phyloP scores from a whole-genome alignment of 2,329 filamentous ascomycete species.

The Fusarium pilosicola region DNA sequence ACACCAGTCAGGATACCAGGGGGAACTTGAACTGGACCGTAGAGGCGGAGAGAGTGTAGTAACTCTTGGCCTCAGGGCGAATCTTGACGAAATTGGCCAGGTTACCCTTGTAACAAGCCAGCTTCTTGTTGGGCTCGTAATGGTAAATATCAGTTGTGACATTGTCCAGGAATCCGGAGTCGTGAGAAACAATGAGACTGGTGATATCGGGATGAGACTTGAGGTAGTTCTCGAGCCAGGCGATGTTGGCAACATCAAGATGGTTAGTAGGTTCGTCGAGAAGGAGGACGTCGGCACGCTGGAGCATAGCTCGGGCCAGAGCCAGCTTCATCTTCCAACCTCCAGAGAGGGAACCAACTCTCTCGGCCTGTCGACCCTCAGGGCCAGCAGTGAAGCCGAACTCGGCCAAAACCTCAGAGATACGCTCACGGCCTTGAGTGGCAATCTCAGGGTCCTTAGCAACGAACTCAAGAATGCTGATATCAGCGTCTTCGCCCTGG shows the following conservation, averaged over 20 bases:
- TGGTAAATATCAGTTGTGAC: slow-evolving; percentile 99
- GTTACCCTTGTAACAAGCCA: slow-evolving; percentile 86
- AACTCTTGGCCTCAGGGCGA: slow-evolving; percentile 94
- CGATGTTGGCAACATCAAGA: slow-evolving; percentile 94
- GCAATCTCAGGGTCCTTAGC: slow-evolving; percentile 88
- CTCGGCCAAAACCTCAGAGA: slow-evolving; percentile 84
- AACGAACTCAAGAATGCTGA: slow-evolving; percentile 94
- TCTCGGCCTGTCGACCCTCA: slow-evolving; percentile 86
- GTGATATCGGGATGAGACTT: slow-evolving; percentile 97
- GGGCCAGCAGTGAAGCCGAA: slow-evolving; percentile 94
- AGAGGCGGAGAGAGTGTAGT: slow-evolving; percentile 92
- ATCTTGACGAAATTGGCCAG: slow-evolving; percentile 85
- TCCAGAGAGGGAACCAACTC: slow-evolving; percentile 93
- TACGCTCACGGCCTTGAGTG: slow-evolving; percentile 80
- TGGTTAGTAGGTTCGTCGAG: slow-evolving; percentile 99
- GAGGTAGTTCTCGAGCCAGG: slow-evolving; percentile 94
- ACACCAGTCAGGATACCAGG: slow-evolving; percentile 94
- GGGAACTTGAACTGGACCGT: slow-evolving; percentile 96
- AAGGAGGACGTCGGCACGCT: slow-evolving; percentile 93
- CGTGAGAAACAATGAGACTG: slow-evolving; percentile 97
- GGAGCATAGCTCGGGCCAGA: slow-evolving; percentile 93
- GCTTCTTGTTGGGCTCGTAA: slow-evolving; percentile 95
- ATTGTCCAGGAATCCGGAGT: slow-evolving; percentile 95
- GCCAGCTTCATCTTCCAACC: slow-evolving; percentile 99
- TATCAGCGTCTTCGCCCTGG: slow-evolving; percentile 96